A percentile compares a stretch with the other conserved stretches of the same genome.
These are phyloP conservation scores for Discostella stelligera DNA, from an alignment of 352 stramenopile species.

Conservation along the genomic window DNA sequence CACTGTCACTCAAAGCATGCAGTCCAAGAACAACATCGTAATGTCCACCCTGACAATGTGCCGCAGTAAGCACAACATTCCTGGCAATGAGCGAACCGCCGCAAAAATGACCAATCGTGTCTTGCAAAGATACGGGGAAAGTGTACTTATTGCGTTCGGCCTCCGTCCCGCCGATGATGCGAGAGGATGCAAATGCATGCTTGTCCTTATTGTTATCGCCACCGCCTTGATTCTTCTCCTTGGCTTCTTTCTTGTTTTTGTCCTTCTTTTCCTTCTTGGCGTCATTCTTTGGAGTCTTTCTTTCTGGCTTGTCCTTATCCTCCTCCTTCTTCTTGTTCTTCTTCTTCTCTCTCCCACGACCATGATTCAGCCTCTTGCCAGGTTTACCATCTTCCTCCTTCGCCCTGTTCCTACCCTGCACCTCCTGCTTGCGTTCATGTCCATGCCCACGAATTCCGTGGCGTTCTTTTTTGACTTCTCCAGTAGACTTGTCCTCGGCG, in stretches of 20 bases:
- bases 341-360: not conserved
- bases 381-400: not conserved
- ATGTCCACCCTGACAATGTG: conserved; percentile 31
- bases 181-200: not conserved
- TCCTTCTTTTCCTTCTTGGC: not conserved
- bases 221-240: not conserved
- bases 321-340: not conserved
- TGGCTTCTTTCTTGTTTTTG: not conserved
- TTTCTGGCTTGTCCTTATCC: not conserved
- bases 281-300: not conserved
- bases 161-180: conserved; percentile 15
- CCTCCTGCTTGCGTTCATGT: not conserved
- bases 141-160: conserved; percentile 8
- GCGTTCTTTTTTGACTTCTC: not conserved
- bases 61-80: conserved; percentile 37
- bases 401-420: not conserved
- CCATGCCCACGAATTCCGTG: conserved; percentile 2
- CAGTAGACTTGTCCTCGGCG: not conserved
- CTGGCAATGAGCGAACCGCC: conserved; percentile 32
- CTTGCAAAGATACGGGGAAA: conserved; percentile 31
- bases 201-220: not conserved
- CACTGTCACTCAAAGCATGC: conserved; percentile 31
- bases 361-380: not conserved
- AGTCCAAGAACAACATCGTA: conserved; percentile 35
- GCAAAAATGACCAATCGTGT: conserved; percentile 35